These are phyloP conservation scores for Saccharomycopsis javanensis DNA, from an alignment of 805 yeast species.

Conservation along the genomic window DNA sequence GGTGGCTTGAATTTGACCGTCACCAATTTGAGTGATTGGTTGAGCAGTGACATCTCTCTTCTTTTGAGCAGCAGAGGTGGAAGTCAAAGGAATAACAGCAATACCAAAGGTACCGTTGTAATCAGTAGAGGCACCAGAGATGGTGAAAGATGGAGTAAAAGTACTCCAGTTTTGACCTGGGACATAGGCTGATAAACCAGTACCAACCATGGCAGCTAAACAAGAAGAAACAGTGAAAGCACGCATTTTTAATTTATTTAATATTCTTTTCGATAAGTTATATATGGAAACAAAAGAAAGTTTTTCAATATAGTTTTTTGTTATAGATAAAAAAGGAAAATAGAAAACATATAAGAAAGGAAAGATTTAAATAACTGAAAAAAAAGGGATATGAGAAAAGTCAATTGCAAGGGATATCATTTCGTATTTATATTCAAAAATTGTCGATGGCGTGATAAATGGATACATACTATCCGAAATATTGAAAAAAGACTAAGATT, in stretches of 20 bases:
- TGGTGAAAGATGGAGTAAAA: slow-evolving; percentile 33
- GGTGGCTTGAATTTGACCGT: slow-evolving; percentile 38
- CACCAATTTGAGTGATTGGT: slow-evolving; percentile 36
- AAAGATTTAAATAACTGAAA: too few relatives aligned
- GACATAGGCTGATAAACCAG: slow-evolving; percentile 50
- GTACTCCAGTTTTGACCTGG: slow-evolving; percentile 36
- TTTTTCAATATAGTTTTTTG: too few relatives aligned
- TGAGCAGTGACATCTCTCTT: slow-evolving; percentile 21
- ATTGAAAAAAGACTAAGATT: too few relatives aligned
- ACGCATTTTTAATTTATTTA: not conserved
- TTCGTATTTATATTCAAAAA: not conserved
- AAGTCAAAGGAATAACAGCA: slow-evolving; percentile 32
- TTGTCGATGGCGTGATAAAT: not conserved
- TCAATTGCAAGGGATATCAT: slow-evolving; percentile 19
- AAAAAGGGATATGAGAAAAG: not conserved
- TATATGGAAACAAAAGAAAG: too few relatives aligned
- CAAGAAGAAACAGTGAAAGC: slow-evolving; percentile 27
- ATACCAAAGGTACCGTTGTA: slow-evolving; percentile 34
- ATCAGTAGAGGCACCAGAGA: slow-evolving; percentile 30
- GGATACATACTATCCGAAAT: too few relatives aligned
- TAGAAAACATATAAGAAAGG: too few relatives aligned
- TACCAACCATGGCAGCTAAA: slow-evolving; percentile 32
- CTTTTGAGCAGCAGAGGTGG: slow-evolving; percentile 17
- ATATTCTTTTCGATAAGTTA: too few relatives aligned
- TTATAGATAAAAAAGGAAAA: too few relatives aligned